Conservation (phyloP, 176 grass and related monocot genomes). For the Chloris gayana region DNA sequence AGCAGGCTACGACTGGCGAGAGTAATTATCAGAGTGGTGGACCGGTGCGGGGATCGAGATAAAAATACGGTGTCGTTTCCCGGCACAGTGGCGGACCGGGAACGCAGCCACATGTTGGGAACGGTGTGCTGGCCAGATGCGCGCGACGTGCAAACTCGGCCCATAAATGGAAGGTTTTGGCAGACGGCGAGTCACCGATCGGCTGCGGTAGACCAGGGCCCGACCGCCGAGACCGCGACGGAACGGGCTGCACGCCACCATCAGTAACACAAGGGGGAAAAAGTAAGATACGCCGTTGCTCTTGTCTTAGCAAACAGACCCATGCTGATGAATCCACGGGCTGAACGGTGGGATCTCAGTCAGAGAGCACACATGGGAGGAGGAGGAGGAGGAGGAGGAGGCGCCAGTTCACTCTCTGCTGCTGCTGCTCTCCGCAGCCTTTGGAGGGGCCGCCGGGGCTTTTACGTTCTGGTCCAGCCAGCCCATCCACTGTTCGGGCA, state of each 20-base stretch:
- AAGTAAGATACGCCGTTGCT: background rate
- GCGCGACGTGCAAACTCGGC: background rate
- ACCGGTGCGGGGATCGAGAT: background rate
- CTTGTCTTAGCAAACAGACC: too few relatives aligned
- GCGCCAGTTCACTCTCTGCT: background rate
- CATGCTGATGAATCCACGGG: too few relatives aligned
- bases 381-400: too few relatives aligned
- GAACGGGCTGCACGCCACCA: background rate
- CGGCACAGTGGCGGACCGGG: constrained; percentile 21
- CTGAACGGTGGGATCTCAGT: too few relatives aligned
- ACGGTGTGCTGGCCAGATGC: background rate
- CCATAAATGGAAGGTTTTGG: constrained; percentile 39
- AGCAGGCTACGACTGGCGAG: too few relatives aligned
- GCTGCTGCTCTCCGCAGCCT: background rate
- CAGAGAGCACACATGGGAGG: background rate
- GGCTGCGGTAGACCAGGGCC: background rate
- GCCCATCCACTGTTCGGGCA: constrained; percentile 34
- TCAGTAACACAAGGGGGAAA: background rate
- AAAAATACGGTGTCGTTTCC: constrained; percentile 9
- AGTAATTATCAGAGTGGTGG: constrained; percentile 1
- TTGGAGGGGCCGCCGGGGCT: background rate
- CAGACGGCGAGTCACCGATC: background rate
- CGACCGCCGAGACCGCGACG: background rate
- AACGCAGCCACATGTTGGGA: constrained; percentile 45
- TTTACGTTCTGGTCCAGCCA: background rate